These are phyloP conservation scores for Eucalyptus albens DNA, from an alignment of 345 rosid species.

Conservation along the genomic window DNA sequence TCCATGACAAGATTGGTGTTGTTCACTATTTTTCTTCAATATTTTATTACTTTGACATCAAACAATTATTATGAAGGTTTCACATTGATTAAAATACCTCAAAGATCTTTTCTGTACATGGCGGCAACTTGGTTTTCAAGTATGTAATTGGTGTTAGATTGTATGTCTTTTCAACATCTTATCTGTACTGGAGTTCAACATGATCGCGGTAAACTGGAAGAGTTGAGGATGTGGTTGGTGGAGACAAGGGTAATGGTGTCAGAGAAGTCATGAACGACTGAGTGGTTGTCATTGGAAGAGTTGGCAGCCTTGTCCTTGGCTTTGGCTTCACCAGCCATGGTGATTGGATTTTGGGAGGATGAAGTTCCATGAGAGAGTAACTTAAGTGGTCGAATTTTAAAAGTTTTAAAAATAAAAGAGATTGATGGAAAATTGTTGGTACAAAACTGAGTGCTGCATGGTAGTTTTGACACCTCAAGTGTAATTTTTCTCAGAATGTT, in stretches of 20 bases:
- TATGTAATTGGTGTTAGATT: background rate
- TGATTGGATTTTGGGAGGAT: background rate
- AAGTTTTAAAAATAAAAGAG: background rate
- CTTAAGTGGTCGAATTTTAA: background rate
- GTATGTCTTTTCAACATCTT: background rate
- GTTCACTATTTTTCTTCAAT: background rate
- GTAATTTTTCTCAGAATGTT: background rate
- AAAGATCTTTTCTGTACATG: background rate
- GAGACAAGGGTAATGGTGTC: background rate
- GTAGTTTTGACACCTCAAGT: background rate
- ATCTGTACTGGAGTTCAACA: background rate
- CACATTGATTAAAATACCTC: background rate
- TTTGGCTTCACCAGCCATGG: background rate
- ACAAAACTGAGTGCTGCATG: background rate
- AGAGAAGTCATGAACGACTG: background rate
- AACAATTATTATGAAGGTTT: background rate
- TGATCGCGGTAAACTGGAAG: background rate
- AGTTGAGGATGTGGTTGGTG: background rate
- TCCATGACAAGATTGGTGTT: background rate
- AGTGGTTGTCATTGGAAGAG: background rate
- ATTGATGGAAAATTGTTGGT: background rate
- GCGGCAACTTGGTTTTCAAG: background rate
- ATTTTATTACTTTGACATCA: background rate
- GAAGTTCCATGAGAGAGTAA: background rate
- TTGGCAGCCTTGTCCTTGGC: background rate